Percentiles rank a stretch among this genome's conserved stretches.
Evolutionary conservation across 1,139 yeast species (phyloP).

Genomic region (Pichia terricola): DNA sequence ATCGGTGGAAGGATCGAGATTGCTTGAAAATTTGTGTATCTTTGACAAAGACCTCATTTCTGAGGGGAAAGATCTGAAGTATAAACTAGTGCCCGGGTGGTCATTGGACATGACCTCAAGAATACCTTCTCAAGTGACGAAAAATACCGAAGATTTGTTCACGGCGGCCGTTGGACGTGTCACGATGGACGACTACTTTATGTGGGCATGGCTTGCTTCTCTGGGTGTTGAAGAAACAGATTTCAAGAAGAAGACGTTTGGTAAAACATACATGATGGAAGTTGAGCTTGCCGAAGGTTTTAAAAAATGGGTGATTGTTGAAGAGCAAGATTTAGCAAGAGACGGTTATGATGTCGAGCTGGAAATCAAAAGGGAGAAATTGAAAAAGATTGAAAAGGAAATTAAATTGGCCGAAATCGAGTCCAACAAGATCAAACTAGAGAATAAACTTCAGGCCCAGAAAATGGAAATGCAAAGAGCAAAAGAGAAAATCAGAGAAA

Average conservation of each 20-base stretch:
- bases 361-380: slow-evolving; percentile 25
- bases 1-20: slow-evolving; percentile 65
- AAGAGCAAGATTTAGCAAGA: slow-evolving; percentile 50
- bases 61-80: slow-evolving; percentile 22
- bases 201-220: slow-evolving; percentile 86
- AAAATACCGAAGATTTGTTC: slow-evolving; percentile 16
- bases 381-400: slow-evolving; percentile 22
- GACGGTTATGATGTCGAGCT: slow-evolving; percentile 28
- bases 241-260: slow-evolving; percentile 58
- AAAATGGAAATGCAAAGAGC: slow-evolving; percentile 7
- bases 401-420: slow-evolving; percentile 21
- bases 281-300: slow-evolving; percentile 49
- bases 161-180: slow-evolving; percentile 54
- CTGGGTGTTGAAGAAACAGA: slow-evolving; percentile 68
- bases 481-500: slow-evolving; percentile 9
- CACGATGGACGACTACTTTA: slow-evolving; percentile 75
- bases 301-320: slow-evolving; percentile 75
- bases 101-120: slow-evolving; percentile 19
- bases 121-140: slow-evolving; percentile 4
- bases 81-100: slow-evolving; percentile 41
- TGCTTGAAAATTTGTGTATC: slow-evolving; percentile 47
- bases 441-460: slow-evolving; percentile 8
- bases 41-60: slow-evolving; percentile 22
- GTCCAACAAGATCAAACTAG: slow-evolving; percentile 14
- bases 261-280: slow-evolving; percentile 60